Evolutionary conservation across 1,284 basidiomycete species (phyloP).

Genomic region (Chondrostereum purpureum): DNA sequence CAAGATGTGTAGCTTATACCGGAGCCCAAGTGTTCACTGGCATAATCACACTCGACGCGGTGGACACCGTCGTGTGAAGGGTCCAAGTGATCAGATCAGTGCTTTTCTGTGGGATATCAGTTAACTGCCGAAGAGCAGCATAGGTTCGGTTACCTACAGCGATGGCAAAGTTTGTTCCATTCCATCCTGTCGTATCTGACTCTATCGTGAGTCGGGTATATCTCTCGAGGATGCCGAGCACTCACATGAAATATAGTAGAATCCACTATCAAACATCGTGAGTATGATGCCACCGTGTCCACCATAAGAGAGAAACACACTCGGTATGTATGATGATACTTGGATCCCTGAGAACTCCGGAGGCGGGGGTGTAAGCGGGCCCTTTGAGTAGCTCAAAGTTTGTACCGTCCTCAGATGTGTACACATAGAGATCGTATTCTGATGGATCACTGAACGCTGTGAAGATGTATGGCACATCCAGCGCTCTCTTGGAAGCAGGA

Average conservation of each 20-base stretch:
- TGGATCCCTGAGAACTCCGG: constrained; percentile 27
- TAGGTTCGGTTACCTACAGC: constrained; percentile 21
- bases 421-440: constrained; percentile 28
- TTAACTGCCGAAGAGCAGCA: background rate
- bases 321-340: constrained; percentile 28
- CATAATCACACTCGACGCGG: constrained; percentile 22
- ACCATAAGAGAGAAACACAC: constrained; percentile 14
- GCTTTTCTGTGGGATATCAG: constrained; percentile 20
- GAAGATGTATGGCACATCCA: constrained; percentile 26
- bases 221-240: no score
- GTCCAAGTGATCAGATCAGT: constrained; percentile 24
- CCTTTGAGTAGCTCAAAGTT: constrained; percentile 25
- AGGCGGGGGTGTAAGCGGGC: constrained; percentile 27
- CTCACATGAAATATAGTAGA: constrained; percentile 26
- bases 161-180: constrained; percentile 27
- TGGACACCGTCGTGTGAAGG: constrained; percentile 23
- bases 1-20: constrained; percentile 15
- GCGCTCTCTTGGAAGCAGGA: constrained; percentile 24
- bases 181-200: constrained; percentile 30
- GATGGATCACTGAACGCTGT: constrained; percentile 27
- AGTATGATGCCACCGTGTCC: background rate
- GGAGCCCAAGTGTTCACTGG: constrained; percentile 30
- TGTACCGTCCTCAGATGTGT: constrained; percentile 27
- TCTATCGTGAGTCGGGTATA: no score
- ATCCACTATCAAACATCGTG: constrained; percentile 17